phyloP scores from a whole-genome alignment of 805 yeast species.

The Groenewaldozyma salmanticensis region DNA sequence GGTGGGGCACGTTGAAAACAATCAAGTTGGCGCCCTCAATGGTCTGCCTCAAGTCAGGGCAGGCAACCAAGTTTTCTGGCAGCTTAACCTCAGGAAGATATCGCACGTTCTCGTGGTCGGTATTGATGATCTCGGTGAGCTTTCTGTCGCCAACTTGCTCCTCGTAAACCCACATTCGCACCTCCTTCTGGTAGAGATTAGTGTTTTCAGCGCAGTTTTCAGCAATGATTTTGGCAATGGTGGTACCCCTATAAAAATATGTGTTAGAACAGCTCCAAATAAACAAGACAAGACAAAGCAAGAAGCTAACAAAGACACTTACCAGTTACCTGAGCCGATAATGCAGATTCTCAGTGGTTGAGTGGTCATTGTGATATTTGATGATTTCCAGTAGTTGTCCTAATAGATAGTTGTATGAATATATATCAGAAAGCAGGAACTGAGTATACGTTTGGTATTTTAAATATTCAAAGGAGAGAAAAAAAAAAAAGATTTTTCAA shows the following conservation, averaged over 20 bases:
- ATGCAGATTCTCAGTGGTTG: conserved; percentile 53
- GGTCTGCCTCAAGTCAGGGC: conserved; percentile 70
- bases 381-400: no score
- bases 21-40: conserved; percentile 76
- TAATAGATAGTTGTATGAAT: no score
- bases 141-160: conserved; percentile 67
- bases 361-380: conserved; percentile 15
- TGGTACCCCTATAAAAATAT: conserved; percentile 85
- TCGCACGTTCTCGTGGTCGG: conserved; percentile 85
- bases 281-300: no score
- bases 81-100: conserved; percentile 83
- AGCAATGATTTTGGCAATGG: conserved; percentile 90
- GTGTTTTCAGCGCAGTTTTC: conserved; percentile 74
- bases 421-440: not conserved
- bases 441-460: no score
- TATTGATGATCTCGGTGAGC: conserved; percentile 84
- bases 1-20: conserved; percentile 95
- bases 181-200: conserved; percentile 58
- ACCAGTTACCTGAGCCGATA: conserved; percentile 95
- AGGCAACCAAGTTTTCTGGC: conserved; percentile 81
- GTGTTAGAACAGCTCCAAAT: no score
- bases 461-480: no score
- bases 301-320: no score
- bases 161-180: conserved; percentile 96
- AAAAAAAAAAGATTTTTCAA: no score